Percentiles rank a stretch among this genome's conserved stretches.
These are phyloP conservation scores for Diaporthe aspalathi DNA, from an alignment of 2,329 filamentous ascomycete species.

Conservation along the genomic window DNA sequence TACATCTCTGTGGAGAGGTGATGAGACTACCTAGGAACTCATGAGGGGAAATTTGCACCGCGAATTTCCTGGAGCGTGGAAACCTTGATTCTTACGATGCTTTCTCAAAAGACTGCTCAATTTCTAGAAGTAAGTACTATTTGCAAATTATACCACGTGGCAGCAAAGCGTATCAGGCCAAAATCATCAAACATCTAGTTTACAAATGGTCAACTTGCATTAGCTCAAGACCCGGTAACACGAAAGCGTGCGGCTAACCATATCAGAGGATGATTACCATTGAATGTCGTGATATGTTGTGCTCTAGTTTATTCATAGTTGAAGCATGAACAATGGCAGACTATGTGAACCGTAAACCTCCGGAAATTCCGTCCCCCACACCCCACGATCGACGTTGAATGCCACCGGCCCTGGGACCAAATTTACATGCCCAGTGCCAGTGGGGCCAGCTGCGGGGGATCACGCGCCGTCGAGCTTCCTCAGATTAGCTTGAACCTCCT, in stretches of 20 bases:
- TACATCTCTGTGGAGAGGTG: not conserved
- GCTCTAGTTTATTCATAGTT: too few species aligned
- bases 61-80: not conserved
- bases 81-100: not conserved
- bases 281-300: not conserved
- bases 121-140: too few species aligned
- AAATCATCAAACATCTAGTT: not conserved
- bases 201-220: not conserved
- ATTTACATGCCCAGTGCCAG: too few species aligned
- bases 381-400: not conserved
- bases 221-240: not conserved
- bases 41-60: too few species aligned
- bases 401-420: not conserved
- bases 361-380: not conserved
- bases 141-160: too few species aligned
- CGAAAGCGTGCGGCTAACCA: not conserved
- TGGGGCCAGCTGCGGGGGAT: not conserved
- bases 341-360: too few species aligned
- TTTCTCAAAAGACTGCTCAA: not conserved
- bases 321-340: too few species aligned
- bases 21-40: not conserved
- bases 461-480: not conserved
- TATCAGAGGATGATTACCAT: not conserved
- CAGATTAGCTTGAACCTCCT: conserved; percentile 3
- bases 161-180: too few species aligned